Evolutionary conservation across 2,329 filamentous ascomycete species (phyloP), one percentile per base, ranked within the genome.

Genomic region (Penicillium crustosum): DNA sequence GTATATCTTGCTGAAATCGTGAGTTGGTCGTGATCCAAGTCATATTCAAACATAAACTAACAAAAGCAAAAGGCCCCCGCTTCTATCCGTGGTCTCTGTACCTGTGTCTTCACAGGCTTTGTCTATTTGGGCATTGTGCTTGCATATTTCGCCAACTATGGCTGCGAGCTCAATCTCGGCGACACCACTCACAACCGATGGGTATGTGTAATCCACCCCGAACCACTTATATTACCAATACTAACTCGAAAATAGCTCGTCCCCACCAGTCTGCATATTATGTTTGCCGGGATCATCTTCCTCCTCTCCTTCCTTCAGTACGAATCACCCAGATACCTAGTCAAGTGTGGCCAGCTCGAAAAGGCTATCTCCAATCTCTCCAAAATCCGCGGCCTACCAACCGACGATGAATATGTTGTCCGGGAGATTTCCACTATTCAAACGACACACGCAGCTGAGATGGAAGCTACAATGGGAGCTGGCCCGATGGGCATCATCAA

Each of bases 111-210:
- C 70, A 85, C 86, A 0, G 86, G 86, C 1, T 81, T 88, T 49
- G 89, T 93, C 23, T 93, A 93, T 68, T 74, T 67, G 2, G 65
- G 65, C 25, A 90, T 92, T 60, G 88, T 93, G 66, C 79, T 93
- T 17, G 89, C 88, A 9, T 93, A 92, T 76, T 93, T 91, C 67
- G 85, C 88, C 58, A 89, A 87, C 72, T 89, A 87, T 69, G 86
- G 86, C 15, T 79, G 77, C n/a, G 76, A 79, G 27, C 70, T 84
- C 25, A 78, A 85, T 66, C 79, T 77, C 62, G 78, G 79, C 19
- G 69, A 77, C 43, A 70, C 73, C 57, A 77, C 78, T n/a, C 70
- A 73, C 55, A 60, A 67, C 35, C 66, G 57, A 66, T 86, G 66
- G 88, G 86, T 5, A 76, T 80, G n/a, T 61, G 73, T 3, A 81